These are phyloP conservation scores for Rhodamnia argentea DNA, from an alignment of 345 rosid species.

Conservation along the genomic window DNA sequence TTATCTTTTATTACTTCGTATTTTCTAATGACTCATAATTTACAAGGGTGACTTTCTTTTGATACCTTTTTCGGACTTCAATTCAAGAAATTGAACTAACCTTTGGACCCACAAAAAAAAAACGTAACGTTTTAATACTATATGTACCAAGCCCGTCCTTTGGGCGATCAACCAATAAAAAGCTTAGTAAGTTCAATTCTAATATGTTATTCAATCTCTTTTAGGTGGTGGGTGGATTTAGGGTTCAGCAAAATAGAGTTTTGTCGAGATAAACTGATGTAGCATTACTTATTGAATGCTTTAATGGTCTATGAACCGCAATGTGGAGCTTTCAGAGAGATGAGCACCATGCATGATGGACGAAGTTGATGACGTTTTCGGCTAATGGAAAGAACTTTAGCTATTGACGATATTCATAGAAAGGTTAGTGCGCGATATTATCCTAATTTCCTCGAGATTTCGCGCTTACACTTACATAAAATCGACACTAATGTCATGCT, in stretches of 20 bases:
- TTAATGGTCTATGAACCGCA: not conserved
- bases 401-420: not conserved
- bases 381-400: slow-evolving; percentile 4
- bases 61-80: too few species aligned
- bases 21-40: not conserved
- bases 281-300: slow-evolving; percentile 4
- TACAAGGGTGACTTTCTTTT: too few species aligned
- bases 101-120: too few species aligned
- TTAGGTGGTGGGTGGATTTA: slow-evolving; percentile 13
- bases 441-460: too few species aligned
- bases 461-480: not conserved
- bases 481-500: not conserved
- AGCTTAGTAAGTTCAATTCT: not conserved
- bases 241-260: slow-evolving; percentile 4
- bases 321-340: too few species aligned
- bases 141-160: too few species aligned
- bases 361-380: not conserved
- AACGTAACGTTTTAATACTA: too few species aligned
- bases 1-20: not conserved
- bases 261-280: slow-evolving; percentile 3
- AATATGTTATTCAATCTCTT: not conserved
- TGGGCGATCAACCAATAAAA: not conserved
- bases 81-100: too few species aligned
- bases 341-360: not conserved
- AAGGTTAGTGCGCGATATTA: not conserved